A percentile compares a stretch with the other conserved stretches of the same genome.
These are phyloP conservation scores for Galerina sulciceps DNA, from an alignment of 768 basidiomycete species.

Conservation along the genomic window DNA sequence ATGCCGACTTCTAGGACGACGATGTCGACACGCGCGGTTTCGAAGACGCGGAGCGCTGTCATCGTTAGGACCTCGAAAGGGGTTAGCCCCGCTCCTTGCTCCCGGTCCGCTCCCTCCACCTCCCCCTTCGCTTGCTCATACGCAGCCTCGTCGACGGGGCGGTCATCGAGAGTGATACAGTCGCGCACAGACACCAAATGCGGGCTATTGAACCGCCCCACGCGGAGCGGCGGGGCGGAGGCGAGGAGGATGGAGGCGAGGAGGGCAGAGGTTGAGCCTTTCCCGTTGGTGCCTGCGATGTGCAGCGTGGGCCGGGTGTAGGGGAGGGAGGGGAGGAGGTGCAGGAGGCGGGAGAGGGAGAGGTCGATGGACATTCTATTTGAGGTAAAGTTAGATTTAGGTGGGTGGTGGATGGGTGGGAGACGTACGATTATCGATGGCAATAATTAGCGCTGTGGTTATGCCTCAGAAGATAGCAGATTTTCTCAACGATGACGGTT, in stretches of 20 bases:
- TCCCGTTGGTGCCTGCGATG: slow-evolving; percentile 95
- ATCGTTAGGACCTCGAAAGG: slow-evolving; percentile 88
- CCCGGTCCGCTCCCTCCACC: slow-evolving; percentile 54
- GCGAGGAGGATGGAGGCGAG: slow-evolving; percentile 74
- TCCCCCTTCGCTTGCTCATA: slow-evolving; percentile 52
- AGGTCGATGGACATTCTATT: slow-evolving; percentile 68
- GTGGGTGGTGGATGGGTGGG: no score
- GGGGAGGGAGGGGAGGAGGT: slow-evolving; percentile 53
- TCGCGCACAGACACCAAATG: slow-evolving; percentile 84
- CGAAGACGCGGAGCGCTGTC: slow-evolving; percentile 79
- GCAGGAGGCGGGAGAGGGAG: slow-evolving; percentile 59
- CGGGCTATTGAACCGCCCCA: slow-evolving; percentile 92
- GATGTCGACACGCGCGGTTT: slow-evolving; percentile 64
- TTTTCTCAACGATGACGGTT: no score
- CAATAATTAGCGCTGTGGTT: no score
- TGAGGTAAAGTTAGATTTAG: no score
- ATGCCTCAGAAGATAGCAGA: no score
- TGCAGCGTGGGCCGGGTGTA: slow-evolving; percentile 86
- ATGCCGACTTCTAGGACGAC: slow-evolving; percentile 93
- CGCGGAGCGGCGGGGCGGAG: slow-evolving; percentile 55
- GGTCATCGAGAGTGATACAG: slow-evolving; percentile 69
- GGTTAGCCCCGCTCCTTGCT: slow-evolving; percentile 52
- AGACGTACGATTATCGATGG: no score
- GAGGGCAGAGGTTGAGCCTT: slow-evolving; percentile 89
- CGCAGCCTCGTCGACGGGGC: slow-evolving; percentile 47